Conservation (phyloP, 805 yeast species). For the Metschnikowia arizonensis region DNA sequence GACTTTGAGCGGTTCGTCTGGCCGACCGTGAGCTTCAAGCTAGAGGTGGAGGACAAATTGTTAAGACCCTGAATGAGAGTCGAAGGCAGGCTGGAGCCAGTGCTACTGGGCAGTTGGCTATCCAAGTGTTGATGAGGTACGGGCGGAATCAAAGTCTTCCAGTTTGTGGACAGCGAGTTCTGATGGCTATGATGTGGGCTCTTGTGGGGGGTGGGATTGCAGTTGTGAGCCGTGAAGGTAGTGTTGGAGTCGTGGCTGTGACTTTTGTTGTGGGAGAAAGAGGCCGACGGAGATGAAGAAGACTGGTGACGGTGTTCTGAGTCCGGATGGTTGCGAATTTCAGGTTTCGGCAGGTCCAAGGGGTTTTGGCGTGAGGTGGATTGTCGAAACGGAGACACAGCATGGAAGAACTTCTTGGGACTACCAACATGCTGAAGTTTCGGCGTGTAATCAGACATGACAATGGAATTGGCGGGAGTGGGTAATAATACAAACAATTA, state of each 20-base stretch:
- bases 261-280: constrained; percentile 13
- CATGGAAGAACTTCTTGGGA: constrained; percentile 18
- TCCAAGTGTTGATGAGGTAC: constrained; percentile 13
- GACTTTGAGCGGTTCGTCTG: constrained; percentile 2
- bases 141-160: constrained; percentile 37
- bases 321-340: background rate
- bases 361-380: constrained; percentile 1
- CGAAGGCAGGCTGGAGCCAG: constrained; percentile 2
- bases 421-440: constrained; percentile 10
- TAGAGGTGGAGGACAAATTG: background rate
- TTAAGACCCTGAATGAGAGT: background rate
- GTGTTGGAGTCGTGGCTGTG: constrained; percentile 15
- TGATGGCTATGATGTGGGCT: constrained; percentile 7
- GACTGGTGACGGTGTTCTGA: background rate
- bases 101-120: background rate
- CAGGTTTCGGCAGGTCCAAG: background rate
- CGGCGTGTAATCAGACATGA: constrained; percentile 5
- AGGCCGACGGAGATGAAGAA: constrained; percentile 4
- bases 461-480: background rate
- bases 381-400: constrained; percentile 17
- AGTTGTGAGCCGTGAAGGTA: background rate
- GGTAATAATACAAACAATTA: constrained; percentile 1
- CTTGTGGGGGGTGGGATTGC: background rate
- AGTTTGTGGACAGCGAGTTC: constrained; percentile 17
- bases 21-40: background rate